Base-by-base conservation (phyloP, 805 yeast species). In the Wickerhamiella musiphila region DNA sequence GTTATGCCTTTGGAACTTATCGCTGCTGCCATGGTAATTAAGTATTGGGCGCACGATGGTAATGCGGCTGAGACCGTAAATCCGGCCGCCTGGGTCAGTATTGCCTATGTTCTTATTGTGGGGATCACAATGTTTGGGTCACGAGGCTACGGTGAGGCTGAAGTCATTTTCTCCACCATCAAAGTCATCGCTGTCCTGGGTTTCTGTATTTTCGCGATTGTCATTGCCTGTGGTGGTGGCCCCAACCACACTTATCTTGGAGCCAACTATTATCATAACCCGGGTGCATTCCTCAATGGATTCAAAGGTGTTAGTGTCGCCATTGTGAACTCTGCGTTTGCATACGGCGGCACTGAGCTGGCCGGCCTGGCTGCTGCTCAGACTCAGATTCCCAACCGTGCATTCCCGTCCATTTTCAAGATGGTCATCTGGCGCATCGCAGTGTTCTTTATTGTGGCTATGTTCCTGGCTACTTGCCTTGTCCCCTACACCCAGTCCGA, bases 341-440 rank as follows among this genome's bases (percentile, higher is more conserved):
- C 83, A 7, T 77, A 62, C 47, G 64, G 71, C 25, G 84, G 83
- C 44, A 67, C 77, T 16, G 83, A 76, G 53, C 51, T 63, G 17
- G 71, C 75, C 38, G 82, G 78, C 49, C 65, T 76, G 37, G 72
- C 82, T 6, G 77, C 75, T 36, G 78, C 78, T 26, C 86, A 77
- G 57, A 70, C 78, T 31, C 61, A 70, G 42, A 68, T 63, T 63
- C 82, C 86, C 29, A 58, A 79, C 47, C 60, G 61, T 40, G 65
- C 71, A 40, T 68, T 78, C 38, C 83, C 86, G 39, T 68, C 68
- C 45, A 86, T 86, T 28, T 66, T 70, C 44, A 70, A 64, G 47
- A 61, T 73, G 52, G 73, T 79, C 14, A 67, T 78, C 49, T 75
- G 67, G 62, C 71, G 79, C 55, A 70, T 78, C 34, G 48, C 68